Evolutionary conservation across 1,139 yeast species (phyloP), one percentile per base, ranked within the genome.

Genomic region (Yamadazyma kanchanaburiensis): DNA sequence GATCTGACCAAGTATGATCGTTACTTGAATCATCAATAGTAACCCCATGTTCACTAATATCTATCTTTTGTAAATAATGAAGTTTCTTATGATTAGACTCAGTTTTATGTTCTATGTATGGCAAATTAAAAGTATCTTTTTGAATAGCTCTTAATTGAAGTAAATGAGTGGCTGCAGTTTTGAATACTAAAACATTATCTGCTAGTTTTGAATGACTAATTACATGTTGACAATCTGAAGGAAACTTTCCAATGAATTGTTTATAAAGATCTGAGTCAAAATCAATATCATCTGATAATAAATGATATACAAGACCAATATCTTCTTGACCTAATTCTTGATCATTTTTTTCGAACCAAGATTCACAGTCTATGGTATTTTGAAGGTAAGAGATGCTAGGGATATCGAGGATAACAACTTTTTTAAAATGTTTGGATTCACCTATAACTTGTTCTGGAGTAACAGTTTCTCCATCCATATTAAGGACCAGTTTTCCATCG

Each of bases 381-480:
- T 56, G 46, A n/a, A 86, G 49, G 45, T 79, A 85, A 0, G 51
- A 53, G 0, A 39, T 34, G 16, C 65, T 60, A 0, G 97, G 96
- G 19, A 89, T 74, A 50, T 91, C 96, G 9, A 91, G 48, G 3
- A 91, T 64, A 26, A 88, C 53, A 11, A 84, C 61, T 23, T 81
- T 74, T 2, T 77, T 69, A 35, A 82, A 83, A 0, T 54, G 43
- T 32, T 79, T 72, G 4, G 78, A 62, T 4, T 77, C 74, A 2
- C 75, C 89, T 37, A 89, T 46, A 1, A 91, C 96, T 48, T 87
- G 83, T 1, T 75, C 74, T 0, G 97, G 86, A 1, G 55, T 48
- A 1, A 91, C 65, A 0, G 64, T 49, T 0, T 64, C 68, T 0
- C 94, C 95, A 31, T 75, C 60, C 1, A 68, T 76, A 26, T 82